These are phyloP conservation scores for Aspergillus fumigatus DNA, from an alignment of 2,329 filamentous ascomycete genomes.

Conservation along the genomic window DNA sequence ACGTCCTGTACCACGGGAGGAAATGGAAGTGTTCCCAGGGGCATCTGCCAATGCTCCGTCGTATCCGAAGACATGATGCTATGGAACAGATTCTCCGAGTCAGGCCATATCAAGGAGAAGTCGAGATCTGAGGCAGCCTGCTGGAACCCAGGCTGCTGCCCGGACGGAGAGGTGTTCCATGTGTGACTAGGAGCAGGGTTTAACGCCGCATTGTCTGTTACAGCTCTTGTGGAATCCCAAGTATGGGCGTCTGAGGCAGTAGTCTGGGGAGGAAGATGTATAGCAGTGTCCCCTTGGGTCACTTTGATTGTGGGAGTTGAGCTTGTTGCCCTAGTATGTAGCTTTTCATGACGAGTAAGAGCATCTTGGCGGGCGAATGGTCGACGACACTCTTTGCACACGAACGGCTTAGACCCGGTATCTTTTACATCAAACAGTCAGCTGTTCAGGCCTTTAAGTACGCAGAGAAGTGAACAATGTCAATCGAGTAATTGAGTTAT, in stretches of 20 bases:
- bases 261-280: constrained; percentile 12
- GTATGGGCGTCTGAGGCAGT: constrained; percentile 17
- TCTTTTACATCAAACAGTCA: constrained; percentile 26
- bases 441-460: constrained; percentile 7
- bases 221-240: constrained; percentile 23
- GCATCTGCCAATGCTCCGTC: constrained; percentile 41
- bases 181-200: constrained; percentile 18
- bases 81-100: constrained; percentile 43
- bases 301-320: constrained; percentile 11
- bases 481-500: background rate
- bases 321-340: constrained; percentile 31
- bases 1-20: constrained; percentile 28
- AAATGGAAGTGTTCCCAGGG: constrained; percentile 39
- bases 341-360: constrained; percentile 42
- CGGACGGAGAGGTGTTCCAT: constrained; percentile 21
- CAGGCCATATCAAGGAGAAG: constrained; percentile 43
- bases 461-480: constrained; percentile 5
- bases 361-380: constrained; percentile 44
- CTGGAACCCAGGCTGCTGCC: constrained; percentile 18
- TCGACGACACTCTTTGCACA: constrained; percentile 38
- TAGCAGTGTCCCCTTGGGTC: constrained; percentile 5
- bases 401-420: constrained; percentile 40
- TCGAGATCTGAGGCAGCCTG: constrained; percentile 31
- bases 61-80: constrained; percentile 40
- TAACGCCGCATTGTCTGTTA: constrained; percentile 13